A percentile compares a stretch with the other conserved stretches of the same genome.
phyloP scores from a whole-genome alignment of 768 basidiomycete genomes.

The Leccinum disarticulatum region DNA sequence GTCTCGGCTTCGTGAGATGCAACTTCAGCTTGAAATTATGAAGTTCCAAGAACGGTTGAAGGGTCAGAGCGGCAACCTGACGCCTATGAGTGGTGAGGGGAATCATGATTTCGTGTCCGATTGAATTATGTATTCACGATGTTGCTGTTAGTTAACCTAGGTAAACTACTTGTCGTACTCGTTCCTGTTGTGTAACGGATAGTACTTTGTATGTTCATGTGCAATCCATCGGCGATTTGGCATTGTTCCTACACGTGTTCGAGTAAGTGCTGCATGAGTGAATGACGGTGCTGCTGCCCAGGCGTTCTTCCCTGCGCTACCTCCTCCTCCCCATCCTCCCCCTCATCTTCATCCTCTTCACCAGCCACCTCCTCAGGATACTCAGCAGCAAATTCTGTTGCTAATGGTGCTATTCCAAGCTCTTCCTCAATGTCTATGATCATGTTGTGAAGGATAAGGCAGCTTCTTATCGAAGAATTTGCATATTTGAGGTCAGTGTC shows the following conservation, averaged over 20 bases:
- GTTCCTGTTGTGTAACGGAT: too few relatives aligned
- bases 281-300: background rate
- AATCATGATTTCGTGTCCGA: too few relatives aligned
- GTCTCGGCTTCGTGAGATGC: too few relatives aligned
- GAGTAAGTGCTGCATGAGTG: background rate
- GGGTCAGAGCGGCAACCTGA: too few relatives aligned
- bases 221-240: too few relatives aligned
- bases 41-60: too few relatives aligned
- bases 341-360: background rate
- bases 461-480: slow-evolving; percentile 5
- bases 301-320: background rate
- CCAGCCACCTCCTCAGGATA: background rate
- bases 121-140: too few relatives aligned
- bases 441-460: slow-evolving; percentile 17
- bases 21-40: too few relatives aligned
- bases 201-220: too few relatives aligned
- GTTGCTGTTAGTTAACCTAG: too few relatives aligned
- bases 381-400: background rate
- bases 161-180: too few relatives aligned
- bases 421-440: slow-evolving; percentile 16
- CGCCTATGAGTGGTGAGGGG: too few relatives aligned
- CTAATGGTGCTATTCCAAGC: background rate
- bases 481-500: slow-evolving; percentile 1
- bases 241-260: background rate
- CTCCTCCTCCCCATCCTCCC: background rate